Conservation (phyloP, 352 stramenopile genomes). For the Phytophthora constricta region DNA sequence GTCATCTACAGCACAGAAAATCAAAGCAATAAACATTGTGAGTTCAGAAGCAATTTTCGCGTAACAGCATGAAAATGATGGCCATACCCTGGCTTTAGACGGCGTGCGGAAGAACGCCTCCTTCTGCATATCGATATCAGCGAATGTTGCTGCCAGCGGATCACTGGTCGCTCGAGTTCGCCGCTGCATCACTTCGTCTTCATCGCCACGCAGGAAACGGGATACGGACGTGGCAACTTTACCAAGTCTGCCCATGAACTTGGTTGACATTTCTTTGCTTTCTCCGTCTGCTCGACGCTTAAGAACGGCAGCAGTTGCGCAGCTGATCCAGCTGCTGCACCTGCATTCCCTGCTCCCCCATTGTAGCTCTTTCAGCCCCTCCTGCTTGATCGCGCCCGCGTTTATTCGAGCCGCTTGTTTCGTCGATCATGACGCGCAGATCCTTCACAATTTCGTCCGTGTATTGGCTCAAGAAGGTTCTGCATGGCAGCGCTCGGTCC, state of each 20-base stretch:
- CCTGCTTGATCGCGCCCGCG: slow-evolving; percentile 42
- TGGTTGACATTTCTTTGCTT: slow-evolving; percentile 85
- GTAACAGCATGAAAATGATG: background rate
- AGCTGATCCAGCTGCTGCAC: slow-evolving; percentile 22
- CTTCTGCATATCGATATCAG: slow-evolving; percentile 64
- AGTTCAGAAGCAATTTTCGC: slow-evolving; percentile 8
- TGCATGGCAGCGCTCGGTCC: slow-evolving; percentile 57
- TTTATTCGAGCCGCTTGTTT: slow-evolving; percentile 44
- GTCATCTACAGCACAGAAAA: slow-evolving; percentile 56
- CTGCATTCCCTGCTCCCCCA: slow-evolving; percentile 1
- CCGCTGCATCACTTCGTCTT: slow-evolving; percentile 49
- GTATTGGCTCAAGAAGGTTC: slow-evolving; percentile 74
- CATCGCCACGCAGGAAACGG: slow-evolving; percentile 69
- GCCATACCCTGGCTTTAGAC: slow-evolving; percentile 62
- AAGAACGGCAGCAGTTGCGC: slow-evolving; percentile 73
- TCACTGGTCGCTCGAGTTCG: slow-evolving; percentile 25
- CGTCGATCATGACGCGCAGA: slow-evolving; percentile 68
- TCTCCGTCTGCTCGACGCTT: slow-evolving; percentile 72
- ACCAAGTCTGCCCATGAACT: slow-evolving; percentile 77
- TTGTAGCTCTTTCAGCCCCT: background rate
- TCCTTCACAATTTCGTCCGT: slow-evolving; percentile 76
- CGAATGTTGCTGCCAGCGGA: slow-evolving; percentile 49
- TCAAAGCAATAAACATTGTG: background rate
- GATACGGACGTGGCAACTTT: slow-evolving; percentile 70
- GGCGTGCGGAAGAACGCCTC: slow-evolving; percentile 73